Percentiles rank a stretch among this genome's conserved stretches.
Evolutionary conservation across 2,329 filamentous ascomycete species (phyloP).

Genomic region (Mycosphaerella sp.): DNA sequence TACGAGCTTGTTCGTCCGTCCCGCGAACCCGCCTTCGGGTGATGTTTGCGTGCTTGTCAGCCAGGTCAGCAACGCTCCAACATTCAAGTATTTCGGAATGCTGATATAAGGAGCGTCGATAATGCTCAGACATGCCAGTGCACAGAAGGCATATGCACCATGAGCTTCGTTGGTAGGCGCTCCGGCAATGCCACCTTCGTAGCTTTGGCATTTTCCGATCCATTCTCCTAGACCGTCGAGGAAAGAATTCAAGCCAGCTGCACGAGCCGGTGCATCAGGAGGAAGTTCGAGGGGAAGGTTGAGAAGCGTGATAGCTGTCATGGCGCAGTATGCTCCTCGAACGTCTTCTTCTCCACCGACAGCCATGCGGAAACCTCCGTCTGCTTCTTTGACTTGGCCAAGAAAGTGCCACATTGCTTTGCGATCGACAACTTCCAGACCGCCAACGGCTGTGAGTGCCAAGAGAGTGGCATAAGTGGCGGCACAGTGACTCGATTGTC

Average conservation of each 20-base stretch:
- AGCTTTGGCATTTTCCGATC: conserved; percentile 83
- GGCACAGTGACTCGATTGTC: conserved; percentile 82
- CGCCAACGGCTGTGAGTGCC: conserved; percentile 71
- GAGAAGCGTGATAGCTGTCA: conserved; percentile 76
- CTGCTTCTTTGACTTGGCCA: conserved; percentile 73
- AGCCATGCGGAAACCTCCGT: conserved; percentile 86
- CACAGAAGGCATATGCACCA: conserved; percentile 94
- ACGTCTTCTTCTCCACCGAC: conserved; percentile 88
- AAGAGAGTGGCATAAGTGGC: conserved; percentile 81
- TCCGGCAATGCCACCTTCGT: conserved; percentile 86
- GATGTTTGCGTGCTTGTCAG: conserved; percentile 81
- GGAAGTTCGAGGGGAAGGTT: conserved; percentile 76
- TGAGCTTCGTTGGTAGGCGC: conserved; percentile 86
- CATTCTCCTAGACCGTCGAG: conserved; percentile 71
- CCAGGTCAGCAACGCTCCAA: conserved; percentile 75
- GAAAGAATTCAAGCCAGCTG: conserved; percentile 58
- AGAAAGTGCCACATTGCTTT: conserved; percentile 88
- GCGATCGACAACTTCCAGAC: conserved; percentile 70
- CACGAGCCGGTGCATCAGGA: conserved; percentile 61
- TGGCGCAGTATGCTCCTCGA: conserved; percentile 86
- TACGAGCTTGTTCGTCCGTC: conserved; percentile 94
- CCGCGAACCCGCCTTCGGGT: conserved; percentile 87
- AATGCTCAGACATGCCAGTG: conserved; percentile 80
- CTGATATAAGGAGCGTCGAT: conserved; percentile 70
- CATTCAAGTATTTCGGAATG: conserved; percentile 69